Base-by-base conservation (phyloP, 192 early-diverging fungal species). In the Backusella australiensis region DNA sequence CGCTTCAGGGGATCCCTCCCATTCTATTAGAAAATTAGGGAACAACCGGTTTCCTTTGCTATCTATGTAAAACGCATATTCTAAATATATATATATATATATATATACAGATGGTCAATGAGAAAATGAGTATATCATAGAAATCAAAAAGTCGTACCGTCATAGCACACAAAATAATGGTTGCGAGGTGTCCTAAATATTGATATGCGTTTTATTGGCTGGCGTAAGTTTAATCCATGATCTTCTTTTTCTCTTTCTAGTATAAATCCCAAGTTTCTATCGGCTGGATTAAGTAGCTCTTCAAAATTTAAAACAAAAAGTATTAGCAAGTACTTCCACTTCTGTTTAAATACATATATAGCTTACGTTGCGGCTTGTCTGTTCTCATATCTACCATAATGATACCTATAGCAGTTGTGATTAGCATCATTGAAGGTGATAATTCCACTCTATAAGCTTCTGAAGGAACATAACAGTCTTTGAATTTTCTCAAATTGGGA, bases 401-500 rank as follows among this genome's bases (percentile, higher is more conserved):
- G 76, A 99, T 95, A 4, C 97, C 97, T 74, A 93, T 93, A 26
- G 88, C 85, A 80, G 94, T 96, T 19, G 95, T 96, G 4, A 99
- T 93, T 79, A 92, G 93, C 49, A 99, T 85, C 49, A 91, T 94
- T 23, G 90, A 93, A 11, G 89, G 88, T 71, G 96, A 83, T 66
- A 96, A 93, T 76, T 97, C 91, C 72, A 99, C 84, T 17, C 92
- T 93, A 52, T 86, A 91, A 19, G 93, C 88, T 86, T 98, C 96
- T 38, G 92, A 86, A 19, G 96, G 96, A 79, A 98, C 93, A 76
- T 97, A 99, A 78, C 95, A 94, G 78, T 98, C 95, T 87, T 95
- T 87, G 83, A 91, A 88, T 56, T 81, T 83, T 67, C 78, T 86
- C 81, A 81, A 87, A 81, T 38, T 89, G 14, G 74, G 44, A 59